phyloP scores from a whole-genome alignment of 352 stramenopile genomes.

The Pythium insidiosum region DNA sequence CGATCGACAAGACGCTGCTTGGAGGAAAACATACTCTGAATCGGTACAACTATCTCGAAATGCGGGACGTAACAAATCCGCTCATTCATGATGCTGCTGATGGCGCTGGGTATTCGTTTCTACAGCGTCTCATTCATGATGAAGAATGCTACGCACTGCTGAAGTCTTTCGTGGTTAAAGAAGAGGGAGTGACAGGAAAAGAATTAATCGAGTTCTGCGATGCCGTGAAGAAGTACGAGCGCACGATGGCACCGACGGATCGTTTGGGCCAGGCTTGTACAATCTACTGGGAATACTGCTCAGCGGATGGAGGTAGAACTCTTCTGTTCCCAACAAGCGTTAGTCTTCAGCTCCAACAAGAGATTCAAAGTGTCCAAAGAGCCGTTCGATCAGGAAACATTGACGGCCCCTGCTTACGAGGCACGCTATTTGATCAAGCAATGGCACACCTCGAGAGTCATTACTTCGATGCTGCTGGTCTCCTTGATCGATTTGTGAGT shows the following conservation, averaged over 20 bases:
- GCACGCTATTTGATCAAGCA: constrained; percentile 62
- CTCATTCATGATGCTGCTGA: constrained; percentile 59
- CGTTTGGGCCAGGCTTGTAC: constrained; percentile 64
- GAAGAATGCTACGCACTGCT: constrained; percentile 84
- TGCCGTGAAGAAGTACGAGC: constrained; percentile 78
- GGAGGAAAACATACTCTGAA: constrained; percentile 76
- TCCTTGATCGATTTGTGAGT: constrained; percentile 75
- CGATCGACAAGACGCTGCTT: constrained; percentile 80
- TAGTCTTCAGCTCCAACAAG: constrained; percentile 36
- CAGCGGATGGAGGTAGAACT: constrained; percentile 40
- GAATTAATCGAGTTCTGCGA: constrained; percentile 79
- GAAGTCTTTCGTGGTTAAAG: constrained; percentile 64
- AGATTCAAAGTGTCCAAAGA: constrained; percentile 58
- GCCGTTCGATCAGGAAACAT: constrained; percentile 13
- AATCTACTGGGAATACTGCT: constrained; percentile 84
- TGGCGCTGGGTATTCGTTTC: constrained; percentile 67
- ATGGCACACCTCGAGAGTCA: constrained; percentile 58
- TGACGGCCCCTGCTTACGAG: constrained; percentile 18
- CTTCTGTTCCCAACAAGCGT: constrained; percentile 58
- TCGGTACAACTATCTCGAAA: constrained; percentile 29
- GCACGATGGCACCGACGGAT: constrained; percentile 52
- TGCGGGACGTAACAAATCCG: constrained; percentile 20
- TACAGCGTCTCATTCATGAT: constrained; percentile 84
- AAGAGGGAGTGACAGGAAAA: constrained; percentile 37
- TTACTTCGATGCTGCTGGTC: constrained; percentile 58